Percentiles rank a stretch among this genome's conserved stretches.
These are phyloP conservation scores for Cystobasidium sp. DNA, from an alignment of 1,284 basidiomycete genomes.

Conservation along the genomic window DNA sequence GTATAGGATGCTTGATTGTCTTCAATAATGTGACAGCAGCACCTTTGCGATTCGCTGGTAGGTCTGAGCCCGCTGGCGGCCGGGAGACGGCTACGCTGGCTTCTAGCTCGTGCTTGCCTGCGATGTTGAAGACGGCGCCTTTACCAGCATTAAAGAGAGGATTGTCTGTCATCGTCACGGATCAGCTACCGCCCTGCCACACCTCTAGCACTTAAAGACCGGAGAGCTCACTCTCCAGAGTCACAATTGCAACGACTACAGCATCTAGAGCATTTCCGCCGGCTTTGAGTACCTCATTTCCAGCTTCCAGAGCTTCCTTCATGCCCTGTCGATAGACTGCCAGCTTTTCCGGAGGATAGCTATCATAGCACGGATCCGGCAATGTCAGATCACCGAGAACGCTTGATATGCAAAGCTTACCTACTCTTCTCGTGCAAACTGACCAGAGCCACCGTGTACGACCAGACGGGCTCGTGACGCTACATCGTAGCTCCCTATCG, in stretches of 20 bases:
- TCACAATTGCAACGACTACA: constrained; percentile 71
- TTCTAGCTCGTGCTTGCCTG: constrained; percentile 80
- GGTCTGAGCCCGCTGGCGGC: constrained; percentile 65
- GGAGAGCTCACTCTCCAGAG: constrained; percentile 68
- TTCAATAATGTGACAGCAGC: constrained; percentile 69
- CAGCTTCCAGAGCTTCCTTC: constrained; percentile 64
- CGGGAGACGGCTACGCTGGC: constrained; percentile 76
- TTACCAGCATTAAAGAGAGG: constrained; percentile 77
- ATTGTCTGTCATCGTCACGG: constrained; percentile 63
- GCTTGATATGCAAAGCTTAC: constrained; percentile 57
- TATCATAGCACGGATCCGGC: constrained; percentile 31
- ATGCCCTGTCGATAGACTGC: constrained; percentile 67
- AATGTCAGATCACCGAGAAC: constrained; percentile 15
- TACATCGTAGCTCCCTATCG: neutral
- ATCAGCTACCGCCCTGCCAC: neutral
- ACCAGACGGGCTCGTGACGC: constrained; percentile 62
- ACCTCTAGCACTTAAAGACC: neutral
- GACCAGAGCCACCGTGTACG: constrained; percentile 68
- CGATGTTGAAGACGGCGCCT: constrained; percentile 78
- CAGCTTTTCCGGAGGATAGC: constrained; percentile 68
- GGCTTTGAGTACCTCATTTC: constrained; percentile 66
- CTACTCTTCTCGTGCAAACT: constrained; percentile 58
- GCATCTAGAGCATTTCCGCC: constrained; percentile 82
- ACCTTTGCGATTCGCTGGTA: constrained; percentile 67
- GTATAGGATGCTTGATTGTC: constrained; percentile 71